Evolutionary conservation across 257 asterid genomes (phyloP).

Genomic region (Penstemon davidsonii): DNA sequence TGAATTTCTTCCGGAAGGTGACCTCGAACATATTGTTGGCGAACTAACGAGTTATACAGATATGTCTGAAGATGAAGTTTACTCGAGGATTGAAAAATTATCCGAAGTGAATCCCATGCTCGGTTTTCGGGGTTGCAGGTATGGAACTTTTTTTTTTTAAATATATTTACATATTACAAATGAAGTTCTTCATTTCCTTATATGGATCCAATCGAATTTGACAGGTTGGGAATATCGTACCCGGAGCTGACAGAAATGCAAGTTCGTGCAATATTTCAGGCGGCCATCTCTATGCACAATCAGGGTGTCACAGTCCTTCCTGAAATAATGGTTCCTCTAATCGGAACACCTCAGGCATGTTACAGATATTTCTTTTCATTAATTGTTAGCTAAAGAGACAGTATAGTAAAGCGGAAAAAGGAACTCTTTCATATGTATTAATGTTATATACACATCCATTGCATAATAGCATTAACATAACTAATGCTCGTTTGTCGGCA

Average conservation of each 20-base stretch:
- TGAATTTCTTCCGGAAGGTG: conserved; percentile 93
- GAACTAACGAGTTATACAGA: conserved; percentile 72
- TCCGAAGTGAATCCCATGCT: conserved; percentile 99
- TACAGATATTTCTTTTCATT: neutral
- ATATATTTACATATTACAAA: too few species aligned
- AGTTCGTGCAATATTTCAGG: conserved; percentile 89
- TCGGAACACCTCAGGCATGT: conserved; percentile 92
- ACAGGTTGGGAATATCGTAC: conserved; percentile 93
- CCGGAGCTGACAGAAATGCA: conserved; percentile 97
- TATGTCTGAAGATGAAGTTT: conserved; percentile 74
- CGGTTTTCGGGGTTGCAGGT: conserved; percentile 99
- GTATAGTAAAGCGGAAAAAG: neutral
- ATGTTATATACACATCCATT: too few species aligned
- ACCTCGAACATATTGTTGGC: conserved; percentile 74
- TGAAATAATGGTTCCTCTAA: conserved; percentile 96
- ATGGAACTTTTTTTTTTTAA: too few species aligned
- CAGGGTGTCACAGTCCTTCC: conserved; percentile 80
- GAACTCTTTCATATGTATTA: too few species aligned
- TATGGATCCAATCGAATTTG: neutral
- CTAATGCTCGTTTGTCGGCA: conserved; percentile 29
- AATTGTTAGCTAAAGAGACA: neutral
- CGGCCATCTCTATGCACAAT: conserved; percentile 74
- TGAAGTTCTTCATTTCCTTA: too few species aligned
- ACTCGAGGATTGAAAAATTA: conserved; percentile 71
- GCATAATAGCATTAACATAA: neutral